These are phyloP conservation scores for Adansonia rubrostipa DNA, from an alignment of 441 rosid species.

Conservation along the genomic window DNA sequence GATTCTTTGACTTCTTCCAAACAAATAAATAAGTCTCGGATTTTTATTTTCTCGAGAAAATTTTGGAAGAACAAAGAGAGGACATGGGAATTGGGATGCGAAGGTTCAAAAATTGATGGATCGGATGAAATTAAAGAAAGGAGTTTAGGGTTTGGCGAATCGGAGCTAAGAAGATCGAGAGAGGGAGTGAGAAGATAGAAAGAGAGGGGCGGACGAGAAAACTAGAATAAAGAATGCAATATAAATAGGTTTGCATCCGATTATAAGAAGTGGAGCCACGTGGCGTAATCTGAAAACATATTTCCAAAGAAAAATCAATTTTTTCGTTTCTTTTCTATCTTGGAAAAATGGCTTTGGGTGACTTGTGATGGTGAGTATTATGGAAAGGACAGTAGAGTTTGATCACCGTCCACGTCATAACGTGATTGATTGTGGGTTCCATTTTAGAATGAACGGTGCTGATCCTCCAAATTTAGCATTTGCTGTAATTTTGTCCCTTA, in stretches of 20 bases:
- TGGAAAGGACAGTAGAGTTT: not conserved
- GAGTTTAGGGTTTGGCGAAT: slow-evolving; percentile 41
- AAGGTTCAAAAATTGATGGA: not conserved
- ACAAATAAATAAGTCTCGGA: slow-evolving; percentile 15
- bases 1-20: not conserved
- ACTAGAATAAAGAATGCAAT: slow-evolving; percentile 66
- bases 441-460: not conserved
- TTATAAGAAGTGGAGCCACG: slow-evolving; percentile 57
- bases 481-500: not conserved
- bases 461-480: not conserved
- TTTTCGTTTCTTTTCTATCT: not conserved
- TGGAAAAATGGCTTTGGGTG: too few species aligned
- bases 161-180: slow-evolving; percentile 28
- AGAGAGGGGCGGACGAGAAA: slow-evolving; percentile 60
- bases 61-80: not conserved
- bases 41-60: not conserved
- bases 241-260: slow-evolving; percentile 99
- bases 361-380: too few species aligned
- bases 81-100: not conserved
- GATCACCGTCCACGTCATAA: not conserved
- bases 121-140: not conserved
- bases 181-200: not conserved
- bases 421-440: not conserved
- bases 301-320: not conserved
- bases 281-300: slow-evolving; percentile 50